phyloP scores from a whole-genome alignment of 768 basidiomycete species.

The Hypsizygus marmoreus region DNA sequence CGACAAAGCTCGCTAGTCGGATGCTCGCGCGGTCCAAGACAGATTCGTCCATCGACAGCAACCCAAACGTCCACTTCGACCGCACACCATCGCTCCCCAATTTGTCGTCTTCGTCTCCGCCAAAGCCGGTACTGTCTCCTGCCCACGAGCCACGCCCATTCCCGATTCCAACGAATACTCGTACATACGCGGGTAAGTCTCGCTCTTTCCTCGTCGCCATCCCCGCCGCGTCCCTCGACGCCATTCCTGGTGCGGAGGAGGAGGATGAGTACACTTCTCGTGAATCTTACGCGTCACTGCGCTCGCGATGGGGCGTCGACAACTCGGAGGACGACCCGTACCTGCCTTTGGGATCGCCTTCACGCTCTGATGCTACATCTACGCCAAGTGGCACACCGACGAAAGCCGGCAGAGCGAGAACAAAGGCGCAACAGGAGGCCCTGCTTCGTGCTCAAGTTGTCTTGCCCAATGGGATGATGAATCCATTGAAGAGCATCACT shows the following conservation, averaged over 20 bases:
- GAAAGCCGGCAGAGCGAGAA: conserved; percentile 38
- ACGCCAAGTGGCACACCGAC: conserved; percentile 39
- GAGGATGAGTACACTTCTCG: conserved; percentile 54
- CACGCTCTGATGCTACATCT: conserved; percentile 32
- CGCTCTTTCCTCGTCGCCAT: conserved; percentile 79
- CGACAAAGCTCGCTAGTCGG: conserved; percentile 57
- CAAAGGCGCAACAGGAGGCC: conserved; percentile 29
- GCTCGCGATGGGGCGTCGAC: conserved; percentile 82
- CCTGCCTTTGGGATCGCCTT: conserved; percentile 30
- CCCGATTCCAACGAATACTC: conserved; percentile 40
- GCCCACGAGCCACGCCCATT: conserved; percentile 24
- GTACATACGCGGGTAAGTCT: conserved; percentile 75
- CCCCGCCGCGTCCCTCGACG: conserved; percentile 35
- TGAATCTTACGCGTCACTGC: conserved; percentile 78
- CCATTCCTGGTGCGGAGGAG: conserved; percentile 30
- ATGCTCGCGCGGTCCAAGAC: conserved; percentile 75
- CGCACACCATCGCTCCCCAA: conserved; percentile 41
- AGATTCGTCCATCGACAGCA: conserved; percentile 49
- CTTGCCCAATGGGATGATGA: conserved; percentile 63
- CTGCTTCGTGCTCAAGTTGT: conserved; percentile 15
- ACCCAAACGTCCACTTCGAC: conserved; percentile 20
- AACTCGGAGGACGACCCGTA: conserved; percentile 73
- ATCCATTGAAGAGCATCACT: conserved; percentile 77
- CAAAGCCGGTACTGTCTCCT: conserved; percentile 25
- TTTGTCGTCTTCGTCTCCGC: conserved; percentile 29